A percentile compares a stretch with the other conserved stretches of the same genome.
Evolutionary conservation across 192 early-diverging fungal genomes (phyloP).

Genomic region (Backusella westeae): DNA sequence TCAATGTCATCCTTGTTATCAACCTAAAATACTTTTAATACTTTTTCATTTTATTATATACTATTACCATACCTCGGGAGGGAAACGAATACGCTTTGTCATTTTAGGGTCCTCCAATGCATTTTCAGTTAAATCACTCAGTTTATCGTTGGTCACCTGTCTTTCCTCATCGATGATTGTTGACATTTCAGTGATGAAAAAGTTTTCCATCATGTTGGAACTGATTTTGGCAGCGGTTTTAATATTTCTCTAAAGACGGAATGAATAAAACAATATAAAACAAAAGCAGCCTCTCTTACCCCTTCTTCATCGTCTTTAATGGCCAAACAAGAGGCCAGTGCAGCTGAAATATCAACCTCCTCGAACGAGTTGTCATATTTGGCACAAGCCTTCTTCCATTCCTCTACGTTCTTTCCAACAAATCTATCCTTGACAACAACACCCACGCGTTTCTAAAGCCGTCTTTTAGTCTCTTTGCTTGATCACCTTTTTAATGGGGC

Average conservation of each 20-base stretch:
- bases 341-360: constrained; percentile 69
- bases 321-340: constrained; percentile 70
- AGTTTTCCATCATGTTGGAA: constrained; percentile 78
- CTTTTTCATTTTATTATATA: too few relatives aligned
- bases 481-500: background rate
- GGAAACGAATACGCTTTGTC: constrained; percentile 63
- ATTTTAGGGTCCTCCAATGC: constrained; percentile 63
- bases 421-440: constrained; percentile 75
- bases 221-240: constrained; percentile 72
- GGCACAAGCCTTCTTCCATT: constrained; percentile 73
- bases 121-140: constrained; percentile 73
- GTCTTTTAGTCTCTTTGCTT: background rate
- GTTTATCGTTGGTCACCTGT: constrained; percentile 78
- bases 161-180: constrained; percentile 86
- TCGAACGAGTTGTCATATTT: constrained; percentile 50
- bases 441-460: constrained; percentile 64
- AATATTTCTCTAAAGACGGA: constrained; percentile 57
- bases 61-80: constrained; percentile 44
- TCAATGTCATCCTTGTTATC: constrained; percentile 69
- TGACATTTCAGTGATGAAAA: constrained; percentile 84
- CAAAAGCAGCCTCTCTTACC: constrained; percentile 31
- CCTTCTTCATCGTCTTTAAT: constrained; percentile 92
- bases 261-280: background rate
- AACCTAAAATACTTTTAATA: constrained; percentile 23
- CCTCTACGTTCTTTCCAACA: constrained; percentile 71